Conservation (phyloP, 306 rosid species). For the Cucurbita maxima region DNA sequence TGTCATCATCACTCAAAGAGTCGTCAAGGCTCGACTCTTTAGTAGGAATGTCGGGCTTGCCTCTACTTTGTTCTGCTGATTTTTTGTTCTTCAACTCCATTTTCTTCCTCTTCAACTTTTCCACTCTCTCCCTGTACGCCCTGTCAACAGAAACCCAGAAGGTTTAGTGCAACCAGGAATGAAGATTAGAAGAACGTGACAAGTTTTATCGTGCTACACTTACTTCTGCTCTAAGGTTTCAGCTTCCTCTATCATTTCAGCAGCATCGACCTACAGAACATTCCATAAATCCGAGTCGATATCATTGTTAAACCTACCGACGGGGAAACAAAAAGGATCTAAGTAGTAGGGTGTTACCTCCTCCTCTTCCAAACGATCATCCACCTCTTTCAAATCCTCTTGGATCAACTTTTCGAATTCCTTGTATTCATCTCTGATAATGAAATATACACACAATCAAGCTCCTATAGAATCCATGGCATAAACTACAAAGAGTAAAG, state of each 20-base stretch:
- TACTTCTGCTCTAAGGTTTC: slow-evolving; percentile 77
- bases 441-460: slow-evolving; percentile 14
- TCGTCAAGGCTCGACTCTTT: slow-evolving; percentile 32
- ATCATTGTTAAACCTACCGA: not conserved
- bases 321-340: not conserved
- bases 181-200: not conserved
- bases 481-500: not conserved
- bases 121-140: slow-evolving; percentile 46
- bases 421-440: slow-evolving; percentile 75
- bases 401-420: slow-evolving; percentile 92
- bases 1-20: slow-evolving; percentile 61
- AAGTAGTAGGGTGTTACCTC: slow-evolving; percentile 38
- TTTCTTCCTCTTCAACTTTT: slow-evolving; percentile 56
- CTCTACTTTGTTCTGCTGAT: slow-evolving; percentile 31
- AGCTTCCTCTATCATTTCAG: slow-evolving; percentile 77
- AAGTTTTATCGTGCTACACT: slow-evolving; percentile 2
- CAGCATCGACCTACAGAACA: slow-evolving; percentile 61
- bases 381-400: slow-evolving; percentile 82
- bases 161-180: not conserved
- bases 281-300: not conserved
- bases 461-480: slow-evolving; percentile 1
- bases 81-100: slow-evolving; percentile 42
- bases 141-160: slow-evolving; percentile 21
- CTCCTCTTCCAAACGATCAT: slow-evolving; percentile 85
- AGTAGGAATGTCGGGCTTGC: slow-evolving; percentile 20